A percentile compares a stretch with the other conserved stretches of the same genome.
Conservation (phyloP, 2,329 filamentous ascomycete species). For the Fusarium scirpi region DNA sequence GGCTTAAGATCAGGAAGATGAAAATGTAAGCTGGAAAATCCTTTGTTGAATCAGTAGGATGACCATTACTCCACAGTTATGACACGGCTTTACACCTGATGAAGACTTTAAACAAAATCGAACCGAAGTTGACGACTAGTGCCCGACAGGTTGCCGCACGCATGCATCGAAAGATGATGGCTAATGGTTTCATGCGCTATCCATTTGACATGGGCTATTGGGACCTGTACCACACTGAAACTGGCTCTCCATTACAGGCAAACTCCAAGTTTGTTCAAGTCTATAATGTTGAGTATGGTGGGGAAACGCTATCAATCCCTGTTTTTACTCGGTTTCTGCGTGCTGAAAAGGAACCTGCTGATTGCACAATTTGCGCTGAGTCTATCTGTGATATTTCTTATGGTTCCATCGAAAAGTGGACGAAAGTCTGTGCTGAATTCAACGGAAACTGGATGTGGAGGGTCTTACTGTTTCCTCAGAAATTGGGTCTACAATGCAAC, state of each 20-base stretch:
- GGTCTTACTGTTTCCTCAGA: conserved; percentile 14
- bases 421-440: not conserved
- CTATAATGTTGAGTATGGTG: not conserved
- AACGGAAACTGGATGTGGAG: conserved; percentile 29
- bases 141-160: conserved; percentile 1
- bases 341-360: not conserved
- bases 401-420: conserved; percentile 11
- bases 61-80: not conserved
- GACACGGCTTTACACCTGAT: not conserved
- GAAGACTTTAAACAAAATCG: not conserved
- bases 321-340: conserved; percentile 8
- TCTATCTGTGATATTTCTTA: conserved; percentile 13
- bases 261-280: not conserved
- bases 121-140: not conserved
- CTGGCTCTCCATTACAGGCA: not conserved
- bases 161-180: not conserved
- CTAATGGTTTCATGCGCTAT: not conserved
- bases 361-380: conserved; percentile 16
- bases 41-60: not conserved
- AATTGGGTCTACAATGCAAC: conserved; percentile 1
- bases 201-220: not conserved
- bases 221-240: not conserved
- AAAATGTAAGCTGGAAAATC: not conserved
- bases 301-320: not conserved
- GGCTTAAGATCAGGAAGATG: not conserved